A percentile compares a stretch with the other conserved stretches of the same genome.
phyloP scores from a whole-genome alignment of 768 basidiomycete genomes.

The Artomyces pyxidatus region DNA sequence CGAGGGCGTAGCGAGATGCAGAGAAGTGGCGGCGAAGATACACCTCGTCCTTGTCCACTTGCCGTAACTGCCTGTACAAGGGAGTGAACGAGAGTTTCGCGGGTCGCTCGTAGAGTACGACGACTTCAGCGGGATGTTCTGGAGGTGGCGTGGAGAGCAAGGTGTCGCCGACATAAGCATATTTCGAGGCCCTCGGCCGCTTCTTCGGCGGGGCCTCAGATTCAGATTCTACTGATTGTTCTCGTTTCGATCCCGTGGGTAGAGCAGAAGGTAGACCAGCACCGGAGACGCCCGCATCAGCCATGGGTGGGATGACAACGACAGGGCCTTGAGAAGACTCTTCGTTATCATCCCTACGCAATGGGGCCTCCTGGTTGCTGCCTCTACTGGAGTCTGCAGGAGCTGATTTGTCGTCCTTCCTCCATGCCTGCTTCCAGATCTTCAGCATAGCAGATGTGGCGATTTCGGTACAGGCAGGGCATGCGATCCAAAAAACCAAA shows the following conservation, averaged over 20 bases:
- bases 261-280: conserved; percentile 8
- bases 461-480: no score
- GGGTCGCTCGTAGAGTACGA: conserved; percentile 44
- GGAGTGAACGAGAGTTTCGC: conserved; percentile 28
- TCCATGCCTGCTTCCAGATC: conserved; percentile 44
- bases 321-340: conserved; percentile 13
- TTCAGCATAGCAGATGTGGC: conserved; percentile 36
- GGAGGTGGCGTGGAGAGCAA: background rate
- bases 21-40: conserved; percentile 36
- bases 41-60: conserved; percentile 32
- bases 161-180: background rate
- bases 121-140: conserved; percentile 35
- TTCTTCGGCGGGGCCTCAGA: conserved; percentile 6
- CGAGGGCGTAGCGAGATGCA: conserved; percentile 36
- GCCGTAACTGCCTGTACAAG: conserved; percentile 40
- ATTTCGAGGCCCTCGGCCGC: background rate
- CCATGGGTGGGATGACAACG: conserved; percentile 8
- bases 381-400: conserved; percentile 7
- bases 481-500: no score
- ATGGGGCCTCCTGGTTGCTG: conserved; percentile 11
- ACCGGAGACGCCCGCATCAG: conserved; percentile 7
- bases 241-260: conserved; percentile 5
- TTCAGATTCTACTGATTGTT: background rate
- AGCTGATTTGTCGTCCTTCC: conserved; percentile 22
- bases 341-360: conserved; percentile 9